Evolutionary conservation across 192 early-diverging fungal species (phyloP).

Genomic region (Blastocladiella britannica): DNA sequence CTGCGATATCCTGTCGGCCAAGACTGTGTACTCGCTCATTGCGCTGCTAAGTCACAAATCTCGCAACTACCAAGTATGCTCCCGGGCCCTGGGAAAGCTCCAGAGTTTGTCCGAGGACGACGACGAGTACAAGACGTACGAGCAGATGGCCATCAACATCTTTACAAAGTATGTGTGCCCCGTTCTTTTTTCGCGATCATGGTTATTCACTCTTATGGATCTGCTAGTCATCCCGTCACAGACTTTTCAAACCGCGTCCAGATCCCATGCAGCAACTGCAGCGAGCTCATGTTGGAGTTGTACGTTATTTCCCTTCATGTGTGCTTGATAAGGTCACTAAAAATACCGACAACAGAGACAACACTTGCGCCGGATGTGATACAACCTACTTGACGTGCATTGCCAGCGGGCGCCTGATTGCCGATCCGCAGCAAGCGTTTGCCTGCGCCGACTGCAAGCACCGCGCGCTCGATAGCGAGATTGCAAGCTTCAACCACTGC

Average conservation of each 20-base stretch:
- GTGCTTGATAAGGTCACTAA: too few species aligned
- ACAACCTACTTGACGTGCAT: conserved; percentile 34
- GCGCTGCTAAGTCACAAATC: conserved; percentile 25
- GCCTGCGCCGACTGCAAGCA: conserved; percentile 44
- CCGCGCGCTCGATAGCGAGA: conserved; percentile 33
- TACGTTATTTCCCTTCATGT: too few species aligned
- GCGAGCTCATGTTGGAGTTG: conserved; percentile 10
- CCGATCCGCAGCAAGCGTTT: conserved; percentile 30
- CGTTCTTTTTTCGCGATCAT: conserved; percentile 2
- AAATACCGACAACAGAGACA: too few species aligned
- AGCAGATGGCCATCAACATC: conserved; percentile 26
- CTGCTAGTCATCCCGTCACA: conserved; percentile 3
- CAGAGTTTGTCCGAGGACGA: conserved; percentile 15
- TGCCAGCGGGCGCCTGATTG: conserved; percentile 28
- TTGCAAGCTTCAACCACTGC: conserved; percentile 20
- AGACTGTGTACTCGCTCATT: conserved; percentile 20
- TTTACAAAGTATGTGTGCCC: conserved; percentile 21
- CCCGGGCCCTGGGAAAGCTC: conserved; percentile 27
- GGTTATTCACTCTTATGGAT: neutral
- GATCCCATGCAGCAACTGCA: conserved; percentile 17
- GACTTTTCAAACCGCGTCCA: conserved; percentile 9
- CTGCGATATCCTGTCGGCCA: conserved; percentile 26
- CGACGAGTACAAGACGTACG: conserved; percentile 16
- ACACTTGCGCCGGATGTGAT: conserved; percentile 20
- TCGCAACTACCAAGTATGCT: conserved; percentile 23